phyloP scores from a whole-genome alignment of 1,284 basidiomycete genomes.

The Boletus austroedulis region DNA sequence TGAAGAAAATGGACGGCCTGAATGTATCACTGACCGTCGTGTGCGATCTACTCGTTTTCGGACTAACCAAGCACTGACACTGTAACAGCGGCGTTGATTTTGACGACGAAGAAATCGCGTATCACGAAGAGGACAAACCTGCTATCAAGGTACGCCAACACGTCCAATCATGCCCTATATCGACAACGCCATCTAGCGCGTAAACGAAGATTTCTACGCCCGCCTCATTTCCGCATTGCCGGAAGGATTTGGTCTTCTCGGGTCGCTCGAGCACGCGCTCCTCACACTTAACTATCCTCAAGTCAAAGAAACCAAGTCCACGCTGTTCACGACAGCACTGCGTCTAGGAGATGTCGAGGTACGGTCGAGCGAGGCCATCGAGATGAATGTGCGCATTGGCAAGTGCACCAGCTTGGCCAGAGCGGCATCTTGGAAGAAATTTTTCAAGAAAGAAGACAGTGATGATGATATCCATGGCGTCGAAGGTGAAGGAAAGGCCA shows the following conservation, averaged over 20 bases:
- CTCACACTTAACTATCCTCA: conserved; percentile 68
- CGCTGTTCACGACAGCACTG: conserved; percentile 59
- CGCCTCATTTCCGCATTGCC: conserved; percentile 47
- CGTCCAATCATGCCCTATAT: background rate
- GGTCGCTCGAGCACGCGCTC: conserved; percentile 70
- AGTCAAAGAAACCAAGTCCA: conserved; percentile 65
- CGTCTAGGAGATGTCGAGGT: conserved; percentile 73
- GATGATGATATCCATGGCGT: conserved; percentile 32
- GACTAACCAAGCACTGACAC: conserved; percentile 8
- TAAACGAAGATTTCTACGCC: conserved; percentile 78
- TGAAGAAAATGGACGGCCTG: conserved; percentile 62
- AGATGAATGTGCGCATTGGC: conserved; percentile 72
- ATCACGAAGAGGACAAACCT: conserved; percentile 66
- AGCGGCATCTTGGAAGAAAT: conserved; percentile 83
- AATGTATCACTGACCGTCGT: conserved; percentile 63
- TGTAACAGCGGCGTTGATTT: conserved; percentile 76
- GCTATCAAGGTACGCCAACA: conserved; percentile 56
- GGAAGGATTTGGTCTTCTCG: conserved; percentile 51
- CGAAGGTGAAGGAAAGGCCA: conserved; percentile 34
- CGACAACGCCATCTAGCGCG: conserved; percentile 44
- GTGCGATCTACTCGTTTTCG: conserved; percentile 32
- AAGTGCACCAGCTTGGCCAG: conserved; percentile 79
- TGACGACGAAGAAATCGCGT: conserved; percentile 67
- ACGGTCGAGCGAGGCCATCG: conserved; percentile 66
- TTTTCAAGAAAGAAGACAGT: conserved; percentile 40